Percentiles rank a stretch among this genome's conserved stretches.
Evolutionary conservation across 2,329 filamentous ascomycete genomes (phyloP).

Genomic region (Monosporascus ibericus): DNA sequence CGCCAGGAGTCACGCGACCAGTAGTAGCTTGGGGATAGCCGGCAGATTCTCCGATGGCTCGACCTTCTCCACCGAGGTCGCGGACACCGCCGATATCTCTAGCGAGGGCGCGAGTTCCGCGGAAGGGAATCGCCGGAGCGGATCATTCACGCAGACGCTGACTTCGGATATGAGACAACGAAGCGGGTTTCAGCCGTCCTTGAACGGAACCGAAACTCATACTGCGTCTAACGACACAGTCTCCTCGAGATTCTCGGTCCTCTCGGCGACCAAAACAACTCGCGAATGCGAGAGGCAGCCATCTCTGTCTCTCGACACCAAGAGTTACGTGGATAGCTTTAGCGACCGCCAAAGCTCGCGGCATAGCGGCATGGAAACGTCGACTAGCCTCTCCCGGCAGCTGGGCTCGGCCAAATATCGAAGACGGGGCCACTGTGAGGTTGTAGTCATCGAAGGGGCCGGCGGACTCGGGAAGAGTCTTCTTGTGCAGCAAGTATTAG

Average conservation of each 20-base stretch:
- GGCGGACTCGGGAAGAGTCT: conserved; percentile 61
- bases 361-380: conserved; percentile 38
- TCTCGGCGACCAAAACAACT: conserved; percentile 28
- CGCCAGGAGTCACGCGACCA: conserved; percentile 55
- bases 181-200: conserved; percentile 34
- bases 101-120: conserved; percentile 55
- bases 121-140: conserved; percentile 46
- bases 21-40: conserved; percentile 32
- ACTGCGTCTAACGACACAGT: conserved; percentile 35
- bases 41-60: conserved; percentile 49
- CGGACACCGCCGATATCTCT: conserved; percentile 46
- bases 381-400: conserved; percentile 47
- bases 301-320: conserved; percentile 43
- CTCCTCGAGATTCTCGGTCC: conserved; percentile 39
- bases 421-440: conserved; percentile 57
- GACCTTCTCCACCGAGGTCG: conserved; percentile 43
- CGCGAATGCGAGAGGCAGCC: conserved; percentile 48
- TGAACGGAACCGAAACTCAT: conserved; percentile 21
- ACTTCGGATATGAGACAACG: conserved; percentile 35
- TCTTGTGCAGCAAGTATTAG: conserved; percentile 56
- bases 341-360: conserved; percentile 37
- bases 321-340: conserved; percentile 39
- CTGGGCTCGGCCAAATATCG: conserved; percentile 53
- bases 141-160: conserved; percentile 41
- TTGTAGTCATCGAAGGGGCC: conserved; percentile 54